Conservation (phyloP, 148 eudicot species). For the Chenopodium album region DNA sequence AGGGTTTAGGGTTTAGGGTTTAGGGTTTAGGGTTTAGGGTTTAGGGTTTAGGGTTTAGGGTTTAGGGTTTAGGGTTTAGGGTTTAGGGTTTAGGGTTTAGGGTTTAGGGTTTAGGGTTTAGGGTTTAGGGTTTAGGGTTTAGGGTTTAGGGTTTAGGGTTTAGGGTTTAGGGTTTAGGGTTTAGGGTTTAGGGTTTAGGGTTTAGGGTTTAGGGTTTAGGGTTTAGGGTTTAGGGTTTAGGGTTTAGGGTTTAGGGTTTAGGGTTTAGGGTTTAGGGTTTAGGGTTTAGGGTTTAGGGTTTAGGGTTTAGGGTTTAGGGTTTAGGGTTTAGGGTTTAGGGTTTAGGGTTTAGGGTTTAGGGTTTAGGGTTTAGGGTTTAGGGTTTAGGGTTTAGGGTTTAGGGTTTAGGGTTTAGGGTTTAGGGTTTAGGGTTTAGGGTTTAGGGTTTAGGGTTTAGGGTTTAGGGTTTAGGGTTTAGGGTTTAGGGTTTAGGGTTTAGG, state of each 20-base stretch:
- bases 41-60: neutral
- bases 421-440: slow-evolving; percentile 15
- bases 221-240: slow-evolving; percentile 11
- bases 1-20: neutral
- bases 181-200: neutral
- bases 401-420: slow-evolving; percentile 10
- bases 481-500: no score
- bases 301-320: slow-evolving; percentile 11
- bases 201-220: slow-evolving; percentile 12
- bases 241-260: slow-evolving; percentile 12
- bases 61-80: neutral
- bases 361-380: neutral
- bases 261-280: neutral
- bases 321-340: neutral
- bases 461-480: no score
- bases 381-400: slow-evolving; percentile 11
- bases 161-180: neutral
- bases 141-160: neutral
- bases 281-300: neutral
- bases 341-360: neutral
- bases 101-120: neutral
- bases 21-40: neutral
- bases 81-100: neutral
- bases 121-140: neutral
- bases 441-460: slow-evolving; percentile 1